Base-by-base conservation (phyloP, 495 filamentous ascomycete species). In the Penicillium riverlandense region DNA sequence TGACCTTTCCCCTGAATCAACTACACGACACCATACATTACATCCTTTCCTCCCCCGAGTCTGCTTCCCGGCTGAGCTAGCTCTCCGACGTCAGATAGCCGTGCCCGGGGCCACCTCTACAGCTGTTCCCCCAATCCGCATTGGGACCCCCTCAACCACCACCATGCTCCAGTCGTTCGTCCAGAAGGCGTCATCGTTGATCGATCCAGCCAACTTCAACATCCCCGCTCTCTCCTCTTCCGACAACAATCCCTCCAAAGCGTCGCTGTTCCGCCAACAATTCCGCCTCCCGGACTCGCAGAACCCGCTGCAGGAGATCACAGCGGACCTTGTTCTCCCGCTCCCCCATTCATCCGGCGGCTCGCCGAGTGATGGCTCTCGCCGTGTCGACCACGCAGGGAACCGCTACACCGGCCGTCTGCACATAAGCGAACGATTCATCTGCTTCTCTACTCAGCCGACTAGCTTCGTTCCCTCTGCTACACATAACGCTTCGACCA, bases 201-300 rank as follows among this genome's bases (percentile, higher is more conserved):
- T 98, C 71, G 90, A 92, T 67, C 84, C 83, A 36, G 79, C 79
- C 52, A 82, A 83, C 64, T 73, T 73, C 53, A 69, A 52, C 27
- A 77, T 83, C 53, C 74, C 78, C 44, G 79, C 75, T 59, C 66
- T 84, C 57, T 79, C 79, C 44, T 72, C 82, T 45, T 73, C 83
- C 46, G 85, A 89, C 65, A 73, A 75, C 44, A 82, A 85, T 52
- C 88, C 91, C 32, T 90, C 90, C 55, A 98, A 96, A 71, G 80
- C 90, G 29, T 84, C 82, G 40, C 78, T 96, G 40, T 98, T 97
- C 71, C 89, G 92, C 69, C 82, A 86, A 60, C 94, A 98, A 62
- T 98, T 97, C 69, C 87, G 91, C 47, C 83, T 98, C 5, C 92
- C 92, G 7, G 86, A 90, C 53, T 83, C 85, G 8, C 91, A 98